Percentiles rank a stretch among this genome's conserved stretches.
Conservation (phyloP, 2,329 filamentous ascomycete species). For the Botrytis aclada region DNA sequence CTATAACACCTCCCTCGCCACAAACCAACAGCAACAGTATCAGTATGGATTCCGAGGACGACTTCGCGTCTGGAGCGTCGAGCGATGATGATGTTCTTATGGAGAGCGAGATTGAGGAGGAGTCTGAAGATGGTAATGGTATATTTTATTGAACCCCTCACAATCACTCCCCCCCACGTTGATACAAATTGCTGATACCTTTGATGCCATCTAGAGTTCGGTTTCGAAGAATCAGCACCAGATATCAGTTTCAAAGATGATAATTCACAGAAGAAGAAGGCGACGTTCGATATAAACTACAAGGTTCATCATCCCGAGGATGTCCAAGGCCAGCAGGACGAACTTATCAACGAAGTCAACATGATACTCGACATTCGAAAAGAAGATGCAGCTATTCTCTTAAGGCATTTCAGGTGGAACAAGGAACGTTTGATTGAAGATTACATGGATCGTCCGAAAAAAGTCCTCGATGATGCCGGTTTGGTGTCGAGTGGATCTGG, state of each 20-base stretch:
- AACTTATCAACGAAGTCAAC: constrained; percentile 85
- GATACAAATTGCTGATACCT: constrained; percentile 16
- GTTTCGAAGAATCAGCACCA: constrained; percentile 49
- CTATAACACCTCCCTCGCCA: constrained; percentile 51
- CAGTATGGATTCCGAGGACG: constrained; percentile 92
- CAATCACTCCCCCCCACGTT: constrained; percentile 11
- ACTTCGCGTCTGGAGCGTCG: constrained; percentile 81
- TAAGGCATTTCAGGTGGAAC: constrained; percentile 92
- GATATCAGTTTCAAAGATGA: constrained; percentile 54
- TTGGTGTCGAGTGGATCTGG: constrained; percentile 62
- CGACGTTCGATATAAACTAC: constrained; percentile 80
- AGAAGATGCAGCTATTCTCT: constrained; percentile 85
- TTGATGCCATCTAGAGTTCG: constrained; percentile 34
- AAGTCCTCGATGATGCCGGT: constrained; percentile 80
- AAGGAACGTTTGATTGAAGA: constrained; percentile 91
- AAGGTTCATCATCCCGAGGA: constrained; percentile 76
- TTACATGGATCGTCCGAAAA: constrained; percentile 86
- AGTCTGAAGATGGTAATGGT: constrained; percentile 37
- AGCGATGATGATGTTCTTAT: constrained; percentile 72
- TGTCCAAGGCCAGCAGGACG: constrained; percentile 81
- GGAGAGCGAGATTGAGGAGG: constrained; percentile 78
- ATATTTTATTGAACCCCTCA: background rate
- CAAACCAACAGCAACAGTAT: constrained; percentile 59
- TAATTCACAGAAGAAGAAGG: constrained; percentile 67
- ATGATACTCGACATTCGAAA: constrained; percentile 85